Conservation (phyloP, 345 rosid species). For the Citrus mangshanensis region DNA sequence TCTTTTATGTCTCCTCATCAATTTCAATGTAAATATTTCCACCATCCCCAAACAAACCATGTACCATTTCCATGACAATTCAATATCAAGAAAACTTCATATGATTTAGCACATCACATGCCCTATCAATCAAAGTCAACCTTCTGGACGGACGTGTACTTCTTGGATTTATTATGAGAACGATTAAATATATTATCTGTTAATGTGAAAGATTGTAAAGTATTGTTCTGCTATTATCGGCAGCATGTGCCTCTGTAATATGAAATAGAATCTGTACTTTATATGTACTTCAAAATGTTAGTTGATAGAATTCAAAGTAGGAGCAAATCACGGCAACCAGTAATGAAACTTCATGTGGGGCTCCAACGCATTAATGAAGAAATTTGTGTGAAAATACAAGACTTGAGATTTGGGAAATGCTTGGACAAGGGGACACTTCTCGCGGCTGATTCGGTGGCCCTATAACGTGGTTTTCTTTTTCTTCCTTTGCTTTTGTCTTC, state of each 20-base stretch:
- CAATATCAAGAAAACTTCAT: not conserved
- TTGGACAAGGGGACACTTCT: conserved; percentile 20
- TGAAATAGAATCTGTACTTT: too few relatives aligned
- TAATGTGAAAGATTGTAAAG: too few relatives aligned
- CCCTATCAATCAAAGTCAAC: not conserved
- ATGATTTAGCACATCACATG: not conserved
- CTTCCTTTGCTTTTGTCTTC: not conserved
- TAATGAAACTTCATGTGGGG: not conserved
- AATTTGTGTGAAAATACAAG: not conserved
- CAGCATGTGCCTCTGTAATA: too few relatives aligned
- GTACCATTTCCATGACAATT: not conserved
- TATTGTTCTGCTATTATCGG: too few relatives aligned
- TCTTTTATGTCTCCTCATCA: not conserved
- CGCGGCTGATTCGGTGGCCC: conserved; percentile 25
- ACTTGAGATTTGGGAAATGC: not conserved
- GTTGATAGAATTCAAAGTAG: too few relatives aligned
- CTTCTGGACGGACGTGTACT: not conserved
- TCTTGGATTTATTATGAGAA: not conserved
- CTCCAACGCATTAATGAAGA: not conserved
- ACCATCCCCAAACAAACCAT: not conserved
- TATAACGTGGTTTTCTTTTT: conserved; percentile 11
- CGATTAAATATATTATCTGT: not conserved
- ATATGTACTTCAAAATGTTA: too few relatives aligned
- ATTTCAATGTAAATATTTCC: not conserved
- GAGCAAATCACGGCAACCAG: conserved; percentile 17